Evolutionary conservation across 139 green algal genomes (phyloP), one percentile per base, ranked within the genome.

Genomic region (Picochlorum sp.): DNA sequence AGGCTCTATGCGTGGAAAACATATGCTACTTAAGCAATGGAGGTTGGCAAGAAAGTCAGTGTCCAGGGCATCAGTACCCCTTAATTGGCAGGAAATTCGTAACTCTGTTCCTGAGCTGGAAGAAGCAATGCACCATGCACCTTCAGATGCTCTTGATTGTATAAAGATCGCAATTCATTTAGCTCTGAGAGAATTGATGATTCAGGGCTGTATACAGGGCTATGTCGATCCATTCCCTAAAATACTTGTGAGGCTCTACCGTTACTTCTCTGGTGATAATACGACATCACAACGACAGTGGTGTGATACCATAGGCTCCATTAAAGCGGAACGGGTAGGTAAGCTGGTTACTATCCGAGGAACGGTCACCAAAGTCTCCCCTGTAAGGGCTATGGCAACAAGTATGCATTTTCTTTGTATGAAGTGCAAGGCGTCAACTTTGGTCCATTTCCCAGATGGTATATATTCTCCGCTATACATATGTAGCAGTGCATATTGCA

Each of bases 401-500:
- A 30, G 61, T 7, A 81, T 95, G 78, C 54, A 64, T 18, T 94
- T 93, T 63, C 65, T 73, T 0, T 96, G 88, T 67, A 73, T 57
- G 56, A 89, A 85, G 70, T 94, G 85, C 62, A 69, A 77, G 39
- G 45, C 32, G 29, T 39, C 25, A 2, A 53, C 52, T 5, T 10
- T n/a, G 13, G 5, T 59, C 16, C 9, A 28, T 5, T 85, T 91
- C 32, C 40, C 51, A 0, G 82, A 90, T 26, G 86, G 86, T 10
- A 67, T 75, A 18, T 93, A 72, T 62, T 57, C 50, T 14, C 61
- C 68, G 7, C 87, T 87, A 1, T 64, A 56, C 0, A 32, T 47
- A 13, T 95, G 87, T 63, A 8, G 45, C 31, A 63, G 45, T 12
- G 59, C 73, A 3, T 70, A 81, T 24, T 97, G 89, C 74, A 70